phyloP scores from a whole-genome alignment of 768 basidiomycete species.

The Termitomyces sp. region DNA sequence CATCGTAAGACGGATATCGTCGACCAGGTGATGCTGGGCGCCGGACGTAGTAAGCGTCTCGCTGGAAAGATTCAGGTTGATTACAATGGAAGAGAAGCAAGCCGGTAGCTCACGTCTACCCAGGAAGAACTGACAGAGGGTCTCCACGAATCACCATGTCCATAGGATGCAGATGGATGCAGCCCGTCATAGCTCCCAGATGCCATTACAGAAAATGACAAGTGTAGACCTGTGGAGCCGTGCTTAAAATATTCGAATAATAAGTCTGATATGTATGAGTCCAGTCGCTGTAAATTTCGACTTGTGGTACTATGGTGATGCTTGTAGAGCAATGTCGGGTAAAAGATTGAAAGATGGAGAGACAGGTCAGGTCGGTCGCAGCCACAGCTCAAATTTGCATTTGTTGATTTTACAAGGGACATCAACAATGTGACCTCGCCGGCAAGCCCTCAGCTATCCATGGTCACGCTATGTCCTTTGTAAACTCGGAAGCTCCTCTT shows the following conservation, averaged over 20 bases:
- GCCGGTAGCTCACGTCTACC: conserved; percentile 34
- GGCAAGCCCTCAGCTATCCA: too few species aligned
- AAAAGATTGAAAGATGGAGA: neutral
- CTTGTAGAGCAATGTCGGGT: neutral
- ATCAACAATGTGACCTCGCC: conserved; percentile 8
- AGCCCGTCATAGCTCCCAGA: conserved; percentile 33
- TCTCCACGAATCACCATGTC: conserved; percentile 28
- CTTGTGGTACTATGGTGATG: neutral
- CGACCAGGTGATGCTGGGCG: conserved; percentile 46
- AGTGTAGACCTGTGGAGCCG: neutral
- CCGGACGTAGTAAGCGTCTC: conserved; percentile 28
- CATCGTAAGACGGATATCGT: conserved; percentile 41
- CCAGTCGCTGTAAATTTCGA: neutral
- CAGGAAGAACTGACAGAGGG: conserved; percentile 22
- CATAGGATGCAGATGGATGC: conserved; percentile 25
- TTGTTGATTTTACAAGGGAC: conserved; percentile 21
- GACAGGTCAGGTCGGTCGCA: conserved; percentile 10
- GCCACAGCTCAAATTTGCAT: conserved; percentile 26
- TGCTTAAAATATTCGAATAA: neutral
- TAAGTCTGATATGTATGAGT: neutral
- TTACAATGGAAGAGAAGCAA: neutral
- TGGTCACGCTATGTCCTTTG: conserved; percentile 8
- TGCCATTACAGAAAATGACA: conserved; percentile 28
- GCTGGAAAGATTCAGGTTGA: conserved; percentile 20
- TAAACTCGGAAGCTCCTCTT: conserved; percentile 17